Evolutionary conservation across 164 flowering plant genomes (phyloP).

Genomic region (Aristolochia californica): DNA sequence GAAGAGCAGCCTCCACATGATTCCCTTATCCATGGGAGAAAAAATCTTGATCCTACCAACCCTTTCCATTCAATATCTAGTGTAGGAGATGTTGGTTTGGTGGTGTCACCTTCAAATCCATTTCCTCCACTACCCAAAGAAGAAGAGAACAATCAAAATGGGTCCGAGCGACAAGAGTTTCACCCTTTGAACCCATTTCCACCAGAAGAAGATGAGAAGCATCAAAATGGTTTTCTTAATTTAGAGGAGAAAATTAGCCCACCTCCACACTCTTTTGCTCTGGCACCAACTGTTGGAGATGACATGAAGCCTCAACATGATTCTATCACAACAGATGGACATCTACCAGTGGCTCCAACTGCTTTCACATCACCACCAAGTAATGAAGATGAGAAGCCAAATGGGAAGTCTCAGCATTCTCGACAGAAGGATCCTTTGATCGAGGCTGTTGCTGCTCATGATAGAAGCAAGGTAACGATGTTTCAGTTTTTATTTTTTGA

Average conservation of each 20-base stretch:
- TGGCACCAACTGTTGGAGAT: constrained; percentile 10
- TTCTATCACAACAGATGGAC: constrained; percentile 11
- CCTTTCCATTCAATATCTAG: constrained; percentile 1
- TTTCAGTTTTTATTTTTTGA: neutral
- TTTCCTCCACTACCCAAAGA: neutral
- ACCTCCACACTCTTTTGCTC: constrained; percentile 7
- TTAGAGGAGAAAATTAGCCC: constrained; percentile 7
- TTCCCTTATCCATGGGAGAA: constrained; percentile 6
- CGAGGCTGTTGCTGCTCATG: constrained; percentile 79
- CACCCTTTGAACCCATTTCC: constrained; percentile 2
- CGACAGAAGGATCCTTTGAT: constrained; percentile 75
- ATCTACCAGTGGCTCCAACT: constrained; percentile 4
- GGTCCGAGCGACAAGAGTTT: neutral
- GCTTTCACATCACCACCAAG: constrained; percentile 2
- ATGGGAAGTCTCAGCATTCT: constrained; percentile 4
- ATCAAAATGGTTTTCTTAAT: constrained; percentile 12
- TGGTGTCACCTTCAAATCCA: too few relatives aligned
- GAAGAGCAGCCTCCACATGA: constrained; percentile 15
- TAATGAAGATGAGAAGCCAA: constrained; percentile 5
- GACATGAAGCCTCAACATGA: constrained; percentile 7
- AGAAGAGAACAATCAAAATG: neutral
- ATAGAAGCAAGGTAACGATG: constrained; percentile 62
- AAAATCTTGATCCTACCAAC: constrained; percentile 6
- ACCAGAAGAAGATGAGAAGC: constrained; percentile 9
- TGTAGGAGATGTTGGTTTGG: too few relatives aligned